phyloP scores from a whole-genome alignment of 495 filamentous ascomycete genomes.

The Podospora pseudocomata region DNA sequence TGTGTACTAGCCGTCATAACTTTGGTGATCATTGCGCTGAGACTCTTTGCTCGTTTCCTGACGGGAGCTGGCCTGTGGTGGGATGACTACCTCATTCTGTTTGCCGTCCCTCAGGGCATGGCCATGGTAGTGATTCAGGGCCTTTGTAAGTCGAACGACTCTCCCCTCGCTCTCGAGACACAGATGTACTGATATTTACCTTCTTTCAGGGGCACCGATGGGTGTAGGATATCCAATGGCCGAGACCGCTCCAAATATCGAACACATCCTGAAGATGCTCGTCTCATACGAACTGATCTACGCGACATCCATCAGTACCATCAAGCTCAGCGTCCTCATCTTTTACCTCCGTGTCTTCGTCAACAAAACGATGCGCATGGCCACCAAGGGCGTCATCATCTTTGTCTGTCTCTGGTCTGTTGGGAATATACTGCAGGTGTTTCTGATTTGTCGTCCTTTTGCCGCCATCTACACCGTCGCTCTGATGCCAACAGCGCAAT shows the following conservation, averaged over 20 bases:
- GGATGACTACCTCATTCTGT: slow-evolving; percentile 35
- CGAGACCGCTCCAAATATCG: slow-evolving; percentile 16
- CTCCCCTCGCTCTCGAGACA: neutral
- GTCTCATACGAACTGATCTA: slow-evolving; percentile 26
- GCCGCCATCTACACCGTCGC: slow-evolving; percentile 14
- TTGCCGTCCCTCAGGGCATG: slow-evolving; percentile 26
- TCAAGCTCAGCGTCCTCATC: slow-evolving; percentile 28
- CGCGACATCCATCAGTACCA: slow-evolving; percentile 18
- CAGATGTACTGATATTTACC: neutral
- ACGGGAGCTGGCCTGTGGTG: slow-evolving; percentile 28
- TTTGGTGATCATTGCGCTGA: slow-evolving; percentile 17
- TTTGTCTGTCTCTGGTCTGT: slow-evolving; percentile 21
- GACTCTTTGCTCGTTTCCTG: slow-evolving; percentile 19
- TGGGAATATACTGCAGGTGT: slow-evolving; percentile 26
- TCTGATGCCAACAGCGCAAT: neutral
- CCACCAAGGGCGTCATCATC: slow-evolving; percentile 16
- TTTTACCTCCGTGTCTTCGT: slow-evolving; percentile 32
- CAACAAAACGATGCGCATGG: slow-evolving; percentile 17
- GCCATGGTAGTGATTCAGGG: slow-evolving; percentile 30
- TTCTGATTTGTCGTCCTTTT: slow-evolving; percentile 27
- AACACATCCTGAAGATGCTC: slow-evolving; percentile 24
- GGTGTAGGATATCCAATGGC: slow-evolving; percentile 19
- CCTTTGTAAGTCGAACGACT: slow-evolving; percentile 20
- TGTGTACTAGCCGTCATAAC: slow-evolving; percentile 15
- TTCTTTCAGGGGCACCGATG: slow-evolving; percentile 17